Evolutionary conservation across 1,139 yeast species (phyloP).

Genomic region (Hemisphaericaspora xylanilytica): DNA sequence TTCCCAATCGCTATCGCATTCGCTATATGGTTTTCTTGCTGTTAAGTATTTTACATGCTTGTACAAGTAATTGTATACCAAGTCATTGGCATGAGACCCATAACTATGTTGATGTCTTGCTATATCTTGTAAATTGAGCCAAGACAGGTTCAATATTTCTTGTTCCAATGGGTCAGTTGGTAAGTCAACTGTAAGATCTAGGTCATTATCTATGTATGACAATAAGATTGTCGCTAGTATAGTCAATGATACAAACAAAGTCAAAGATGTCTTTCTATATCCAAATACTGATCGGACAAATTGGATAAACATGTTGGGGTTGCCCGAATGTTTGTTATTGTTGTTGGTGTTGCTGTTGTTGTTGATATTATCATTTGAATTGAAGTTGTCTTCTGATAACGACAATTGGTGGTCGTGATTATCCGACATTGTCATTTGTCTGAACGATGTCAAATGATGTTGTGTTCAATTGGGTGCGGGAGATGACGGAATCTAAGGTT

Average conservation of each 20-base stretch:
- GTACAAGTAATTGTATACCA: slow-evolving; percentile 66
- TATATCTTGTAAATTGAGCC: slow-evolving; percentile 70
- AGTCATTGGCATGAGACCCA: slow-evolving; percentile 71
- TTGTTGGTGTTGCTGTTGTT: slow-evolving; percentile 1
- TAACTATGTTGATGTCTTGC: slow-evolving; percentile 73
- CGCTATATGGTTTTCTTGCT: slow-evolving; percentile 33
- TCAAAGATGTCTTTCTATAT: slow-evolving; percentile 59
- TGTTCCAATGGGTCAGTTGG: slow-evolving; percentile 39
- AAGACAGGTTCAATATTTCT: slow-evolving; percentile 46
- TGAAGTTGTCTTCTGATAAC: background rate
- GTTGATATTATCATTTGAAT: background rate
- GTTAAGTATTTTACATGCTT: slow-evolving; percentile 35
- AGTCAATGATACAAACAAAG: slow-evolving; percentile 47
- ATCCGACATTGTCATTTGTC: slow-evolving; percentile 1
- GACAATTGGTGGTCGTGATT: background rate
- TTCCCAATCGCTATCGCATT: slow-evolving; percentile 51
- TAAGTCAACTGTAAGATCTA: slow-evolving; percentile 36
- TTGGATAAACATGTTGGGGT: slow-evolving; percentile 28
- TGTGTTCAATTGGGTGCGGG: too few species aligned
- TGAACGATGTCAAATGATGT: background rate
- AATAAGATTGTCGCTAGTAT: slow-evolving; percentile 32
- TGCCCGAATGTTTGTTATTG: background rate
- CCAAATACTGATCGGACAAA: slow-evolving; percentile 45
- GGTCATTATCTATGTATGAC: slow-evolving; percentile 32
- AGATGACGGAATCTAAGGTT: too few species aligned